Evolutionary conservation across 495 filamentous ascomycete species (phyloP).

Genomic region (Penicillium egyptiacum): DNA sequence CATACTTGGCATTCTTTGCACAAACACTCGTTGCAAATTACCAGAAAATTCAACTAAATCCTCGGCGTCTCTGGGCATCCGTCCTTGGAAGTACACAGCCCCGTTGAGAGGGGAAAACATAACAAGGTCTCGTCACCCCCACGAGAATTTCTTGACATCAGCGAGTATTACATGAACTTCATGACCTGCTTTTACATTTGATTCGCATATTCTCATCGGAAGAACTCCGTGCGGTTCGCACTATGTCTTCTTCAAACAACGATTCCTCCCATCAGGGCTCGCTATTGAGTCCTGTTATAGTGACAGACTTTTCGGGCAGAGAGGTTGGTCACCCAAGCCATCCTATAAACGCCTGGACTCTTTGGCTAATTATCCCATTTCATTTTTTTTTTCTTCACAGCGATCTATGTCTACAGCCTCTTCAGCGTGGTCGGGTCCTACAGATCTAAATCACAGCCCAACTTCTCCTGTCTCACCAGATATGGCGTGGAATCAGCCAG

Average conservation of each 20-base stretch:
- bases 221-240: slow-evolving; percentile 7
- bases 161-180: not conserved
- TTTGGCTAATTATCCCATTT: slow-evolving; percentile 6
- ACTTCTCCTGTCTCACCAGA: slow-evolving; percentile 31
- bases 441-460: slow-evolving; percentile 27
- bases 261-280: slow-evolving; percentile 17
- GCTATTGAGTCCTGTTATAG: slow-evolving; percentile 21
- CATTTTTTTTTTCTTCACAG: slow-evolving; percentile 3
- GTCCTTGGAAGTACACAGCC: slow-evolving; percentile 9
- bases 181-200: not conserved
- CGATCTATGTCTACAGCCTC: slow-evolving; percentile 26
- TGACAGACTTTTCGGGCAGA: slow-evolving; percentile 24
- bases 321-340: slow-evolving; percentile 20
- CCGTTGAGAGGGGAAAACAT: not conserved
- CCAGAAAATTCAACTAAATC: not conserved
- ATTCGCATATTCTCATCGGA: not conserved
- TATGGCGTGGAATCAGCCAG: slow-evolving; percentile 27
- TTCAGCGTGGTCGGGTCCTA: slow-evolving; percentile 24
- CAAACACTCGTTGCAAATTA: slow-evolving; percentile 5
- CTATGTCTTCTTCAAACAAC: slow-evolving; percentile 26
- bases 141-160: not conserved
- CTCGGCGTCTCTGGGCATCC: slow-evolving; percentile 14
- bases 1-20: slow-evolving; percentile 4
- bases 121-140: slow-evolving; percentile 1
- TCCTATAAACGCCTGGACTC: slow-evolving; percentile 1